These are phyloP conservation scores for Neonothopanus nambi DNA, from an alignment of 1,284 basidiomycete species.

Conservation along the genomic window DNA sequence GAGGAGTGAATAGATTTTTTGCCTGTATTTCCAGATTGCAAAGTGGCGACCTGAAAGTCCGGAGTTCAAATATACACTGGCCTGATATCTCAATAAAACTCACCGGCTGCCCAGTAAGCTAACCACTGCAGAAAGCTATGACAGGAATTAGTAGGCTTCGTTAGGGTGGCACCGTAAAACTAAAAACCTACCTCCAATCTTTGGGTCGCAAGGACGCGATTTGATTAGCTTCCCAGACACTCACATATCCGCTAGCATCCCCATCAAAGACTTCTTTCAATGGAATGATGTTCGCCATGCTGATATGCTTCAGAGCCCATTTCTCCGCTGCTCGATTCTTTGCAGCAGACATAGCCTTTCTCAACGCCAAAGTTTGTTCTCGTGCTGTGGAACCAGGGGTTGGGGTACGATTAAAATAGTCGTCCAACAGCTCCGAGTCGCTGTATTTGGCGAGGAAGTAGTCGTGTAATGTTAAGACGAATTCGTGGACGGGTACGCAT, in stretches of 20 bases:
- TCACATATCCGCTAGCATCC: conserved; percentile 16
- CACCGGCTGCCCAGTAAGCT: conserved; percentile 18
- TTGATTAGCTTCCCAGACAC: conserved; percentile 14
- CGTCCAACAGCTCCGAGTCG: conserved; percentile 1
- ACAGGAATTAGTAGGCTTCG: no score
- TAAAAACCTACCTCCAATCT: conserved; percentile 14
- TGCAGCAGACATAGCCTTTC: conserved; percentile 5
- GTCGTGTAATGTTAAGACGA: conserved; percentile 10
- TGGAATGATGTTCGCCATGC: conserved; percentile 3
- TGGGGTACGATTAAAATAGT: neutral
- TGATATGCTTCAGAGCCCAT: conserved; percentile 14
- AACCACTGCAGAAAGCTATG: conserved; percentile 16
- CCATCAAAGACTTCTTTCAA: conserved; percentile 15
- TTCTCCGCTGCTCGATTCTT: conserved; percentile 12
- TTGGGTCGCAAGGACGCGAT: conserved; percentile 3
- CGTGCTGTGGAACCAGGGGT: neutral
- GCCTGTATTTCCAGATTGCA: conserved; percentile 11
- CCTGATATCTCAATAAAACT: neutral
- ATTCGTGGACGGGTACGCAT: conserved; percentile 8
- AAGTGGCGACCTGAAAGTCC: conserved; percentile 11
- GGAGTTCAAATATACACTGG: no score
- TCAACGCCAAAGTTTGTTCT: conserved; percentile 2
- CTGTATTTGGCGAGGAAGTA: conserved; percentile 5
- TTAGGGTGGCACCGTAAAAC: no score
- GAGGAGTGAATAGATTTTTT: conserved; percentile 11